Base-by-base conservation (phyloP, 1,284 basidiomycete genomes). In the Cutaneotrichosporon mucoides region DNA sequence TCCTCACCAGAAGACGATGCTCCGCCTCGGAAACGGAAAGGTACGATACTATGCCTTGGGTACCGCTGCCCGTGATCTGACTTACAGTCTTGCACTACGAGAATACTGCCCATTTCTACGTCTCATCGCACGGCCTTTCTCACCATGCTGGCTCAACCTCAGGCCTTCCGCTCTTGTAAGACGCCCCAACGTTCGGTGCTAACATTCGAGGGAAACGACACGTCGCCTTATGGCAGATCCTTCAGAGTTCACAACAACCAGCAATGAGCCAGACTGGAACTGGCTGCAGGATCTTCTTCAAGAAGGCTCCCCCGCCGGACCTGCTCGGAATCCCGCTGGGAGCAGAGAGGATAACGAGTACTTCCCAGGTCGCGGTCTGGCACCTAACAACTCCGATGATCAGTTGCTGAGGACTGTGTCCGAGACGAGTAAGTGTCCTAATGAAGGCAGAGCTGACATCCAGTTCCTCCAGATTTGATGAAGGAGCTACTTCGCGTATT, bases 61-160 rank as follows among this genome's bases (percentile, higher is more conserved):
- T n/a, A n/a, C n/a, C n/a, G n/a, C n/a, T n/a, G n/a, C n/a, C n/a
- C n/a, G n/a, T n/a, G n/a, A n/a, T 8, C 45, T 55, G 16, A 55
- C 49, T 6, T 2, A 3, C 13, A 55, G 53, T 55, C 0, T 45
- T 55, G n/a, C 35, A 55, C 45, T n/a, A 45, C 13, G 53, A 55
- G n/a, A 55, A 38, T 37, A 58, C 60, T 1, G 53, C 60, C 5
- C 60, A 62, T 53, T 62, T 62, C 43, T 62, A 56, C 50, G 38
- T 57, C 13, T 62, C 60, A 1, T 62, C 57, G 13, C 56, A 58
- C 10, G 60, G 60, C 36, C 38, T 53, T 3, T 53, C 56, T 3
- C 60, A 62, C 36, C 56, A 62, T 44, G 60, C 64, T 2, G 64
- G 64, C 6, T 65, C 61, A 1, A 60, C 64, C 0, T 60, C 61